Base-by-base conservation (phyloP, 768 basidiomycete species). In the Leccinum boreale region DNA sequence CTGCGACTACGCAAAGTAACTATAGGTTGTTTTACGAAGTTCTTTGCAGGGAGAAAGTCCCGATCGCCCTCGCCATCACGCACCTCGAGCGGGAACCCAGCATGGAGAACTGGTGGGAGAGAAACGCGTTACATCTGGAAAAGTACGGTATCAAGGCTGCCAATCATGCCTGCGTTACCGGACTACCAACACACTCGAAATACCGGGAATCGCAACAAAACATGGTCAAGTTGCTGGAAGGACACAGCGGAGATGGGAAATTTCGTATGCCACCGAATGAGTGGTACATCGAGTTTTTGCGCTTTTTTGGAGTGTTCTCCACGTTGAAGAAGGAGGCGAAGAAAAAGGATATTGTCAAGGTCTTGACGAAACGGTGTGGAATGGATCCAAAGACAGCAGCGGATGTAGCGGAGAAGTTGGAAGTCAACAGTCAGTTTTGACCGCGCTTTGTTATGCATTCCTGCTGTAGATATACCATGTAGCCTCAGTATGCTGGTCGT, bases 1-100 rank as follows among this genome's bases (percentile, higher is more conserved):
- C 69, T 8, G 73, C 71, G 48, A 66, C 65, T 1, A 66, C 70
- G 39, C 67, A 70, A 52, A 71, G 72, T 58, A 80, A 79, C 65
- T 80, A 77, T 62, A 64, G 66, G 52, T 39, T 79, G 29, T 78
- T 79, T 63, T 68, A 68, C n/a, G 72, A 80, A 45, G 71, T 78
- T 10, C 73, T 80, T 12, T 80, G 79, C 58, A 67, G 60, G 48
- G 58, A 65, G 17, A 6, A 61, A 23, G 79, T 70, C 12, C 71
- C 71, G 35, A 65, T 72, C 58, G 66, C 62, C 5, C 45, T 74
- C 19, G 62, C 72, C 26, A 59, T 81, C 45, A 80, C 77, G 3
- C 74, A 79, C 24, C 70, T 80, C 5, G 78, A 78, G 55, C 62
- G 70, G 31, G 74, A 75, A 45, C 7, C 45, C 5, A 14, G 50